Evolutionary conservation across 2,329 filamentous ascomycete species (phyloP).

Genomic region (Colletotrichum orchidophilum): DNA sequence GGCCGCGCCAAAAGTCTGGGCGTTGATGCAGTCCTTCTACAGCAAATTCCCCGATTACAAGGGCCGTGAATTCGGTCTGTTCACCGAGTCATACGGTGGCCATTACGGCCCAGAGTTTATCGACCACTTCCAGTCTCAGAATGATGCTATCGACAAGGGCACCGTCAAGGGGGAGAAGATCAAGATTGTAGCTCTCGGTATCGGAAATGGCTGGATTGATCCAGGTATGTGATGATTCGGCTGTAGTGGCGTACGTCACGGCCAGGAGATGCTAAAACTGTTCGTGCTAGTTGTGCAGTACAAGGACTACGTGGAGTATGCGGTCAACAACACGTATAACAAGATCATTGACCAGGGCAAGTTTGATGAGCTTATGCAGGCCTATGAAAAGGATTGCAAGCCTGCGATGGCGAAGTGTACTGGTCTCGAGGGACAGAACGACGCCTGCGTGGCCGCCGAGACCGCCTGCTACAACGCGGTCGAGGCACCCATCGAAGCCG

Average conservation of each 20-base stretch:
- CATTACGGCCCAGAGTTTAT: slow-evolving; percentile 67
- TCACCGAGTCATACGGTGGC: slow-evolving; percentile 66
- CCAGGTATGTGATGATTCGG: slow-evolving; percentile 9
- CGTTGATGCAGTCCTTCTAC: slow-evolving; percentile 68
- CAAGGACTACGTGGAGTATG: slow-evolving; percentile 53
- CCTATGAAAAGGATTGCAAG: slow-evolving; percentile 37
- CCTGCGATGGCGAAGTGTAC: slow-evolving; percentile 36
- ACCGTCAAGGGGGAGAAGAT: slow-evolving; percentile 52
- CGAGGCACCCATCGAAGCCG: slow-evolving; percentile 35
- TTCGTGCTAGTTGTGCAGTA: slow-evolving; percentile 42
- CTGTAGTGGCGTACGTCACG: not conserved
- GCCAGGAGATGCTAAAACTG: not conserved
- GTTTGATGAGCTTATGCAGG: slow-evolving; percentile 22
- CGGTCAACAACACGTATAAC: slow-evolving; percentile 54
- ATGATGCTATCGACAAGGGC: slow-evolving; percentile 58
- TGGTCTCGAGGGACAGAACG: slow-evolving; percentile 34
- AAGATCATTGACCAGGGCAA: slow-evolving; percentile 36
- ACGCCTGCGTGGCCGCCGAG: slow-evolving; percentile 40
- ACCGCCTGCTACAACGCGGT: slow-evolving; percentile 40
- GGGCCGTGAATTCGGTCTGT: slow-evolving; percentile 65
- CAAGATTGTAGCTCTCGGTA: slow-evolving; percentile 61
- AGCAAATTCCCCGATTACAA: slow-evolving; percentile 71
- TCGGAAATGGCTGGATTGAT: slow-evolving; percentile 67
- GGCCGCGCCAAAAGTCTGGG: slow-evolving; percentile 63
- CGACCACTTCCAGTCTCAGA: slow-evolving; percentile 65